Percentiles rank a stretch among this genome's conserved stretches.
Conservation (phyloP, 495 filamentous ascomycete species). For the Podospora pseudoanserina region DNA sequence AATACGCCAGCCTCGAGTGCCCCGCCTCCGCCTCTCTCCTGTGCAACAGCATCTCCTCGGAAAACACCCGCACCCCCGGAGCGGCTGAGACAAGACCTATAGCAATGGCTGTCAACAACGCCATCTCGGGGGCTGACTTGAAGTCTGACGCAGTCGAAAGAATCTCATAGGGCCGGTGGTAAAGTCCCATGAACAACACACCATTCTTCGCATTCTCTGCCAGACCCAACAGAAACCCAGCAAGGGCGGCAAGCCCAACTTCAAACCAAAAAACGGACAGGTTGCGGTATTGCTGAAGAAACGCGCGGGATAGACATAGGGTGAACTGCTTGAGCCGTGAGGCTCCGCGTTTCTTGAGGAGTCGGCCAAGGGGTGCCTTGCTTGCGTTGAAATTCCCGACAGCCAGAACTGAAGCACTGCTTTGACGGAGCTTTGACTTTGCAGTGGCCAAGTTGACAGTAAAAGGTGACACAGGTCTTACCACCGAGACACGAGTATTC, state of each 20-base stretch:
- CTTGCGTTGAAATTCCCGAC: not conserved
- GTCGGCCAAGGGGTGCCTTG: constrained; percentile 9
- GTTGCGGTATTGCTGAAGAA: constrained; percentile 54
- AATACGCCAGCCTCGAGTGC: constrained; percentile 54
- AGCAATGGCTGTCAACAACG: constrained; percentile 48
- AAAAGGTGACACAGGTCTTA: not conserved
- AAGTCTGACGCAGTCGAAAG: constrained; percentile 52
- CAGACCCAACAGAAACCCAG: constrained; percentile 53
- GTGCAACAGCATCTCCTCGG: constrained; percentile 54
- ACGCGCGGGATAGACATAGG: constrained; percentile 45
- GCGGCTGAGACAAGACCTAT: constrained; percentile 53
- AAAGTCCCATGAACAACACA: constrained; percentile 51
- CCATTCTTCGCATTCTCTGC: constrained; percentile 46
- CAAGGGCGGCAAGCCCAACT: constrained; percentile 47
- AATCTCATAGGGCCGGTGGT: constrained; percentile 45
- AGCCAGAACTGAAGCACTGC: not conserved
- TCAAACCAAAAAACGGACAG: constrained; percentile 49
- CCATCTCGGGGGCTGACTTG: constrained; percentile 45
- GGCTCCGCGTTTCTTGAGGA: constrained; percentile 44
- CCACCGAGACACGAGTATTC: not conserved
- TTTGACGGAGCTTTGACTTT: constrained; percentile 1
- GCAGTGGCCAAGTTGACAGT: not conserved
- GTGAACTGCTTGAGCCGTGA: constrained; percentile 45
- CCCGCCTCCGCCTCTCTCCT: constrained; percentile 50
- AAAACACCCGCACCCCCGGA: constrained; percentile 54